These are phyloP conservation scores for Rubia occidens DNA, from an alignment of 305 asterid species.

Conservation along the genomic window DNA sequence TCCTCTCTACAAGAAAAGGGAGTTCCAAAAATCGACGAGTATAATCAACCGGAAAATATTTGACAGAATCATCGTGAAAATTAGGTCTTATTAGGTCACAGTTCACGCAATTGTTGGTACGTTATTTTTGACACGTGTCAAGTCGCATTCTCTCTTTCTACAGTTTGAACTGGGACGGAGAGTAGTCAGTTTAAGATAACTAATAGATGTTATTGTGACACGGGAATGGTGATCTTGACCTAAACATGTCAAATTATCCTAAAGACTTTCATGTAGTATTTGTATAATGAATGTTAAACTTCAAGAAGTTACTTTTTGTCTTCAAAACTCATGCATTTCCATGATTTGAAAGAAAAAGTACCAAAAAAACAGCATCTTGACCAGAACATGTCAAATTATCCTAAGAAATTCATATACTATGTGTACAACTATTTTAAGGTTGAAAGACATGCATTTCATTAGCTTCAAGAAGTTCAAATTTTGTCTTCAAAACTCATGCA, in stretches of 20 bases:
- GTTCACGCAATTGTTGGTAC: too few relatives aligned
- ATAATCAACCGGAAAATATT: neutral
- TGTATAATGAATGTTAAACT: too few relatives aligned
- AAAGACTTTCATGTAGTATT: too few relatives aligned
- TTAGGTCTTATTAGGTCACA: too few relatives aligned
- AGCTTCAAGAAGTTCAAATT: neutral
- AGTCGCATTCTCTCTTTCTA: too few relatives aligned
- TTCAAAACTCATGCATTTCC: neutral
- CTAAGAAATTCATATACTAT: neutral
- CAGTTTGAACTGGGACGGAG: too few relatives aligned
- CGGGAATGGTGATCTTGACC: neutral
- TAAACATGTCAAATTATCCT: neutral
- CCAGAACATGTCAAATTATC: neutral
- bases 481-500: neutral
- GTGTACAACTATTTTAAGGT: too few relatives aligned
- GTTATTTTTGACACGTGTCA: too few relatives aligned
- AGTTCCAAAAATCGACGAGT: too few relatives aligned
- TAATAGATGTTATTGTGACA: too few relatives aligned
- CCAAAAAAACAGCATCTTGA: conserved; percentile 28
- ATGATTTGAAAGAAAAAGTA: conserved; percentile 2
- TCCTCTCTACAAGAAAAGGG: conserved; percentile 22
- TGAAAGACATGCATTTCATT: too few relatives aligned
- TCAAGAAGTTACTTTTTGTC: neutral
- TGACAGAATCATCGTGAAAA: neutral
- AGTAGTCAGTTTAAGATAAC: too few relatives aligned